Percentiles rank a stretch among this genome's conserved stretches.
Evolutionary conservation across 2,329 filamentous ascomycete species (phyloP).

Genomic region (Arthrobotrys sinensis): DNA sequence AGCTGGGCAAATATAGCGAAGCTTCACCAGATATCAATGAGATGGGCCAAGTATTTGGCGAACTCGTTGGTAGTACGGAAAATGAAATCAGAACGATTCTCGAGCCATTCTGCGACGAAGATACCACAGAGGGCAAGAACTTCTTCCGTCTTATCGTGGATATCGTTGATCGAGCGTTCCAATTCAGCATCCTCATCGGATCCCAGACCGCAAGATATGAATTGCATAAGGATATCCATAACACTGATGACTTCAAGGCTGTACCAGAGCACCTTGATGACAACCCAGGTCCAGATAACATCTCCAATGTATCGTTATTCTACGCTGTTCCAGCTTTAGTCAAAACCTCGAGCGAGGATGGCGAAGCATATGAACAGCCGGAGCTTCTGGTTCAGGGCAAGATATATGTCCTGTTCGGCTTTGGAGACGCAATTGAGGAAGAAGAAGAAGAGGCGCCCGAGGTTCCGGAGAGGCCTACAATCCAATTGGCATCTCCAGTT

Average conservation of each 20-base stretch:
- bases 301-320: slow-evolving; percentile 29
- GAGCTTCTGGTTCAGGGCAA: slow-evolving; percentile 43
- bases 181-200: slow-evolving; percentile 56
- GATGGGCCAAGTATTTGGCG: slow-evolving; percentile 13
- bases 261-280: slow-evolving; percentile 46
- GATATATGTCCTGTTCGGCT: slow-evolving; percentile 43
- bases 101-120: slow-evolving; percentile 41
- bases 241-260: slow-evolving; percentile 36
- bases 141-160: slow-evolving; percentile 28
- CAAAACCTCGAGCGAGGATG: slow-evolving; percentile 48
- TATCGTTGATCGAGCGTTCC: slow-evolving; percentile 48
- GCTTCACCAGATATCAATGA: slow-evolving; percentile 25
- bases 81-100: slow-evolving; percentile 34
- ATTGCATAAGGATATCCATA: slow-evolving; percentile 17
- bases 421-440: slow-evolving; percentile 20
- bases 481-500: slow-evolving; percentile 52
- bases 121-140: slow-evolving; percentile 33
- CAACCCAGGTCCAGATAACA: slow-evolving; percentile 12
- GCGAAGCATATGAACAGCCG: slow-evolving; percentile 32
- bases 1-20: slow-evolving; percentile 31
- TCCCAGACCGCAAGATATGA: slow-evolving; percentile 44
- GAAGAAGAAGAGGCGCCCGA: not conserved
- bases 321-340: slow-evolving; percentile 46
- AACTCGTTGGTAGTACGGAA: slow-evolving; percentile 29
- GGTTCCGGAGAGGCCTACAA: slow-evolving; percentile 14